Evolutionary conservation across 331 rosid genomes (phyloP).

Genomic region (Malus hybrid): DNA sequence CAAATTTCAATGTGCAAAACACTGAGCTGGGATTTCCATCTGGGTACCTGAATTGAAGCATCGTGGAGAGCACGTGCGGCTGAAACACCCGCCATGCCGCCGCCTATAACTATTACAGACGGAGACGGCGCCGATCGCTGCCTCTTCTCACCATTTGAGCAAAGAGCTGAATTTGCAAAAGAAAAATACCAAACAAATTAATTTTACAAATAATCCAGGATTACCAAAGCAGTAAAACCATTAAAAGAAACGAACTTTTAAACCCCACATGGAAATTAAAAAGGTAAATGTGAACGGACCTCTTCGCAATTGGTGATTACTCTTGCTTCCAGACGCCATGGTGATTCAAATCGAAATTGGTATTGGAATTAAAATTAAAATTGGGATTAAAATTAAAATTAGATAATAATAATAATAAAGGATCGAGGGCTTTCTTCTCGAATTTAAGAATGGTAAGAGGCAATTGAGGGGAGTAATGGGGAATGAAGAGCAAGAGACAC

Average conservation of each 20-base stretch:
- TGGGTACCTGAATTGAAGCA: constrained; percentile 70
- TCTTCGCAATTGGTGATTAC: constrained; percentile 70
- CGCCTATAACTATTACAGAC: constrained; percentile 88
- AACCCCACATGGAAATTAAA: neutral
- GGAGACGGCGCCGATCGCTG: constrained; percentile 39
- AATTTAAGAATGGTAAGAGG: constrained; percentile 32
- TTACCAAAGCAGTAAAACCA: neutral
- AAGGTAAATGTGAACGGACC: constrained; percentile 30
- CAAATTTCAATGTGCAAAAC: neutral
- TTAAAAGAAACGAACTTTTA: neutral
- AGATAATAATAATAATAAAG: constrained; percentile 13
- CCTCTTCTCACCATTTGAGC: constrained; percentile 36
- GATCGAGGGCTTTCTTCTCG: constrained; percentile 32
- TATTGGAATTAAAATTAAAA: constrained; percentile 8
- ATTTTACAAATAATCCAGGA: neutral
- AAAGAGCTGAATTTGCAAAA: constrained; percentile 34
- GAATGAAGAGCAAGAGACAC: constrained; percentile 71
- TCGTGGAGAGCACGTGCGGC: constrained; percentile 94
- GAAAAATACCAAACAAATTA: neutral
- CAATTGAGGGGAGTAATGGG: constrained; percentile 76
- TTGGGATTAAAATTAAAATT: constrained; percentile 2
- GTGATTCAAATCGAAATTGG: constrained; percentile 14
- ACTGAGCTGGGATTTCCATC: neutral
- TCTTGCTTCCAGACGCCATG: constrained; percentile 70
- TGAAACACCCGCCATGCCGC: constrained; percentile 89